Evolutionary conservation across 148 eudicot species (phyloP).

Genomic region (Vaccinium myrtillus): DNA sequence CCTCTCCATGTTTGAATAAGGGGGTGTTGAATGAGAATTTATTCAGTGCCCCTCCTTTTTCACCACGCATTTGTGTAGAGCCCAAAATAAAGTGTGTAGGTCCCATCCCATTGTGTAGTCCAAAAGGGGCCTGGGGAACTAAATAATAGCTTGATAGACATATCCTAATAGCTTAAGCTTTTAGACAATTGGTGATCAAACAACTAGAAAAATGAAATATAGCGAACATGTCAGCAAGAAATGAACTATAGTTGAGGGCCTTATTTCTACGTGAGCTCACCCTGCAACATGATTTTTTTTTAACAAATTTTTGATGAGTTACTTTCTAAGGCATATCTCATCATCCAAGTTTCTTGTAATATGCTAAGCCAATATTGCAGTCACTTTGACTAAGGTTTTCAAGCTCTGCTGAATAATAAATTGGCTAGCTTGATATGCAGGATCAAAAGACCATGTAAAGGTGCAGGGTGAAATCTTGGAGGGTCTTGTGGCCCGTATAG

Average conservation of each 20-base stretch:
- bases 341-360: neutral
- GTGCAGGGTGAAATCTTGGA: constrained; percentile 96
- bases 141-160: neutral
- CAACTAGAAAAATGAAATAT: neutral
- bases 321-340: neutral
- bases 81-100: too few relatives aligned
- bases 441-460: constrained; percentile 72
- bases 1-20: neutral
- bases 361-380: neutral
- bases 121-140: too few relatives aligned
- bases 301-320: neutral
- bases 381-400: neutral
- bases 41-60: too few relatives aligned
- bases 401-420: neutral
- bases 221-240: neutral
- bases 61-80: too few relatives aligned
- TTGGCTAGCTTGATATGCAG: constrained; percentile 34
- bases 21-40: neutral
- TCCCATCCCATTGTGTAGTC: too few relatives aligned
- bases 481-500: constrained; percentile 97
- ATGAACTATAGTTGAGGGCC: neutral
- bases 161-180: neutral
- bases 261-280: neutral
- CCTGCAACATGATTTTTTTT: neutral
- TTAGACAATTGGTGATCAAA: neutral